Base-by-base conservation (phyloP, 345 rosid genomes). In the Euphorbia tirucalli region DNA sequence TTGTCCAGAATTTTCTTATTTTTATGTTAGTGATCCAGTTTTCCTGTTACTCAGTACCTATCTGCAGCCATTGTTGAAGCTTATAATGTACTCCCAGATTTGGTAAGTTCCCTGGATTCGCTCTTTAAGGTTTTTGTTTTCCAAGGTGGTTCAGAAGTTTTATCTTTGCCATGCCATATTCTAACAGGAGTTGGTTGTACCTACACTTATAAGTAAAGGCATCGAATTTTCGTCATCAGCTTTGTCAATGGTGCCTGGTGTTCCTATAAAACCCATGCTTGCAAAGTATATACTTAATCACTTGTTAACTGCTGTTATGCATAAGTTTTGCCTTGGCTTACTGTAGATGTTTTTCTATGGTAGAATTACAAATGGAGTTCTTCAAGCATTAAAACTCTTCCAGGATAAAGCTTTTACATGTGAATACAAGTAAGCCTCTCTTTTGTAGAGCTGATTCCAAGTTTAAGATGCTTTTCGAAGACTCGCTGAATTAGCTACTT, bases 241-340 rank as follows among this genome's bases (percentile, higher is more conserved):
- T 39, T 79, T 91, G 77, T 91, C 97, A 9, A 93, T 91, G 92
- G 79, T 80, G 76, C 91, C 93, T 6, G 96, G 96, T 75, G 75
- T 88, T 72, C 97, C 98, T 75, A 87, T 93, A 21, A 91, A 89
- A 86, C 97, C 96, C 52, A 91, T 93, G 97, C 98, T 93, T 63
- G 97, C 97, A 73, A 91, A 85, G 98, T 93, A 89, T 64, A 69
- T 65, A 11, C 71, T 1, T 5, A n/a, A 58, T 68, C 65, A 37
- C 55, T 43, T 68, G n/a, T 59, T 61, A 58, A 67, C 57, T 24
- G 18, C 55, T 55, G 30, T 65, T 32, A 50, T 37, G 61, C 59
- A 31, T 35, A 54, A 25, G 71, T 74, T 44, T 56, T 80, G 68
- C 30, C 21, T 64, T 37, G 35, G 28, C 74, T 73, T 71, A 28